phyloP scores from a whole-genome alignment of 2,329 filamentous ascomycete genomes.

The Graphiopsis chlorocephala region DNA sequence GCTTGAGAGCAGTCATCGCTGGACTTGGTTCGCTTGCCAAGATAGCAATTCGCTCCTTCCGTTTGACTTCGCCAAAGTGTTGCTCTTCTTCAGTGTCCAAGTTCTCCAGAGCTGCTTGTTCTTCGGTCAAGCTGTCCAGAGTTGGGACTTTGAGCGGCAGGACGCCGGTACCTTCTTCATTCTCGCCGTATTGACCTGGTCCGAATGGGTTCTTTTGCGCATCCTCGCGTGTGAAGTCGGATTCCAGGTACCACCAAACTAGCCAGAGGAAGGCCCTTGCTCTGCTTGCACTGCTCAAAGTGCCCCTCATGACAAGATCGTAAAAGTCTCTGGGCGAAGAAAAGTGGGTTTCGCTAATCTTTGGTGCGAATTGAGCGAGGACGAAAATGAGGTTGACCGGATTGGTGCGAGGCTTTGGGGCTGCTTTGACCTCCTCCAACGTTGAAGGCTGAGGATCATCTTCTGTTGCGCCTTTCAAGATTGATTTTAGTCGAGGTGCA shows the following conservation, averaged over 20 bases:
- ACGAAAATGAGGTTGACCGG: conserved; percentile 97
- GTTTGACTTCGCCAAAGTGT: conserved; percentile 69
- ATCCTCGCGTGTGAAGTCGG: conserved; percentile 85
- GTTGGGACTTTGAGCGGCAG: conserved; percentile 60
- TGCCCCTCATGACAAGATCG: conserved; percentile 89
- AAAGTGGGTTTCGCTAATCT: conserved; percentile 92
- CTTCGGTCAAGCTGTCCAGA: conserved; percentile 62
- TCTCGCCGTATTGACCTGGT: conserved; percentile 45
- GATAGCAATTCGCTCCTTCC: conserved; percentile 69
- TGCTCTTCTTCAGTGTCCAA: conserved; percentile 69
- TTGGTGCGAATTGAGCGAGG: conserved; percentile 82
- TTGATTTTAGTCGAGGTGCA: conserved; percentile 91
- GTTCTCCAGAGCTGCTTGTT: conserved; percentile 68
- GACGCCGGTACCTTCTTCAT: conserved; percentile 39
- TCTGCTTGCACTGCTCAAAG: conserved; percentile 75
- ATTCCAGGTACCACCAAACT: conserved; percentile 99
- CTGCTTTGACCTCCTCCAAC: conserved; percentile 74
- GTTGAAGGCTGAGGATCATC: conserved; percentile 81
- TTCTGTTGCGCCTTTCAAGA: conserved; percentile 93
- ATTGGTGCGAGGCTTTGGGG: conserved; percentile 75
- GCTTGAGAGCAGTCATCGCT: conserved; percentile 54
- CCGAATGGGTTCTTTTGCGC: conserved; percentile 92
- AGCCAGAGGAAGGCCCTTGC: conserved; percentile 92
- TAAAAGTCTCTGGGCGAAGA: conserved; percentile 84
- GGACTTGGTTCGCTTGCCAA: conserved; percentile 72